Evolutionary conservation across 768 basidiomycete species (phyloP), one percentile per base, ranked within the genome.

Genomic region (Mycena maculata): DNA sequence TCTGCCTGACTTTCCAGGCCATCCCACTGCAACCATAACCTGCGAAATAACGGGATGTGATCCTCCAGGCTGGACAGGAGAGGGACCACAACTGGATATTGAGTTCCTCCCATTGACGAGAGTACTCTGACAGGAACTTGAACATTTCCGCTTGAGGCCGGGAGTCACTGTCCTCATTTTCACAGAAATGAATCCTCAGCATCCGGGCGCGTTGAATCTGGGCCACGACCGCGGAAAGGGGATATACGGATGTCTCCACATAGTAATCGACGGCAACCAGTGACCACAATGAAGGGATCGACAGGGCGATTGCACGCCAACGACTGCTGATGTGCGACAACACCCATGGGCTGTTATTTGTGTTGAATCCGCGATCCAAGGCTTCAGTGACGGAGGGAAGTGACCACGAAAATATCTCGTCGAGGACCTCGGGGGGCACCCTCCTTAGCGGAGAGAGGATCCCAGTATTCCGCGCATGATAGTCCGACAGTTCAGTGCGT

Each of bases 251-350:
- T 27, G 15, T 2, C 16, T 7, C 11, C 10, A 10, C 11, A n/a
- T 13, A 27, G 22, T n/a, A n/a, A n/a, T 23, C 13, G 33, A 58
- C 9, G 41, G 22, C 27, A 2, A 64, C 16, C 27, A 23, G 23
- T 4, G 63, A 58, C 63, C 63, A 65, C 25, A 65, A 52, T 4
- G 28, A 33, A 41, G 36, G 33, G 10, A 10, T 42, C 4, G 55
- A 41, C 2, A 50, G 2, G 23, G 59, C 22, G 22, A 64, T n/a
- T 16, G 25, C 52, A 13, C 53, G 25, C 63, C 55, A 64, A 25
- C 47, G 39, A 13, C 42, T 25, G 42, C 52, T 44, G 30, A 62
- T 18, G 11, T 54, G 50, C 7, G 49, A 11, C 15, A 62, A 38
- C 2, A 30, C 4, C 60, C 52, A 62, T 15, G 60, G 60, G 25